Conservation (phyloP, 78 protist species). For the Diacronema lutheri region DNA sequence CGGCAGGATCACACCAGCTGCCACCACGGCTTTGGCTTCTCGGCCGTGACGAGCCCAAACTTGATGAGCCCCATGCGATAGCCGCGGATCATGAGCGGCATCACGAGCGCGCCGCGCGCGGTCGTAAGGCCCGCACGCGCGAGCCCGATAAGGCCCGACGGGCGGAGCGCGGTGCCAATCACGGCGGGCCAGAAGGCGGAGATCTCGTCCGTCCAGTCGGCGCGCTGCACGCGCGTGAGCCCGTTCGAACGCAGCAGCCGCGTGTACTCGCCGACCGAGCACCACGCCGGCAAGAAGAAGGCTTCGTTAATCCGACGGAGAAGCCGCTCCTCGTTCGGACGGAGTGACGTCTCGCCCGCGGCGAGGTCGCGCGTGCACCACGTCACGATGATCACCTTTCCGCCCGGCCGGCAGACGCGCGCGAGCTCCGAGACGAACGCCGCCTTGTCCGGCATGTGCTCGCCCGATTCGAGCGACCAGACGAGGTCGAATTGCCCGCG, state of each 20-base stretch:
- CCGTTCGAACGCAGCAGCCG: not conserved
- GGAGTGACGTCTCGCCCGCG: not conserved
- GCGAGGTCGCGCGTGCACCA: constrained; percentile 18
- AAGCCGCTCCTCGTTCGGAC: not conserved
- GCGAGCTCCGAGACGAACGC: not conserved
- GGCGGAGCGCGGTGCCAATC: not conserved
- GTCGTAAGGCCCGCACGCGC: not conserved
- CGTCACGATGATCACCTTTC: not conserved
- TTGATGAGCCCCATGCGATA: not conserved
- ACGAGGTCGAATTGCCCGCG: constrained; percentile 28
- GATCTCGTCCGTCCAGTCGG: constrained; percentile 17
- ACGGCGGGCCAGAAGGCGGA: constrained; percentile 34
- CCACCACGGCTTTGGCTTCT: no score
- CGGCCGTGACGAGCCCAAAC: not conserved
- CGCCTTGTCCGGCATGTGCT: constrained; percentile 33
- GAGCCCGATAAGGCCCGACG: not conserved
- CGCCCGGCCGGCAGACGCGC: not conserved
- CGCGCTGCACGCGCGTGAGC: not conserved
- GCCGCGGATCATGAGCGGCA: constrained; percentile 19
- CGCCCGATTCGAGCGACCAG: constrained; percentile 24
- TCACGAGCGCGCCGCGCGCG: constrained; percentile 24
- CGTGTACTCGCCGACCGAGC: constrained; percentile 2
- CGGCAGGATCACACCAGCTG: no score
- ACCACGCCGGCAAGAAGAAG: constrained; percentile 28
- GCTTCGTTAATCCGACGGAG: not conserved